Evolutionary conservation across 305 asterid genomes (phyloP).

Genomic region (Solanum hybrid): DNA sequence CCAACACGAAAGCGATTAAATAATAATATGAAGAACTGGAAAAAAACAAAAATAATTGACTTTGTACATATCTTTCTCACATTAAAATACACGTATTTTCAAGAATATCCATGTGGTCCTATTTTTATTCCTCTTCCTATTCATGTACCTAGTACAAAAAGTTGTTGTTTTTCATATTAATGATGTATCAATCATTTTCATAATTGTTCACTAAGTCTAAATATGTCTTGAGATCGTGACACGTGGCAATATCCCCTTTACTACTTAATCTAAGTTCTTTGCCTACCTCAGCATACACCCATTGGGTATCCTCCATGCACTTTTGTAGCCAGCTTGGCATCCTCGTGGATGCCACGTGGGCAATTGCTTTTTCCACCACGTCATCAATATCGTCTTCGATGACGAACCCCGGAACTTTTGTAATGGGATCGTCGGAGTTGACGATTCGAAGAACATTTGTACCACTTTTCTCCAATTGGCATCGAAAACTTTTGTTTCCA

Average conservation of each 20-base stretch:
- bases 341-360: neutral
- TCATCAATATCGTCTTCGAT: constrained; percentile 2
- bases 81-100: neutral
- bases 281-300: constrained; percentile 49
- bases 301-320: constrained; percentile 41
- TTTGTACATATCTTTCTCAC: neutral
- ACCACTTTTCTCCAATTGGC: constrained; percentile 50
- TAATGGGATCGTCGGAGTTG: constrained; percentile 64
- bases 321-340: constrained; percentile 33
- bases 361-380: accelerated
- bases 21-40: neutral
- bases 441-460: constrained; percentile 68
- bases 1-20: too few species aligned
- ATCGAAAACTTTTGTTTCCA: constrained; percentile 61
- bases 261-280: constrained; percentile 36
- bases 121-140: too few species aligned
- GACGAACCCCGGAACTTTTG: constrained; percentile 77
- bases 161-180: neutral
- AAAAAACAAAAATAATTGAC: neutral
- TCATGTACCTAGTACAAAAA: neutral
- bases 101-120: too few species aligned
- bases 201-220: constrained; percentile 23
- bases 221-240: constrained; percentile 40
- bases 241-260: neutral
- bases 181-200: neutral